phyloP scores from a whole-genome alignment of 306 rosid species.

The Acacia crassicarpa region DNA sequence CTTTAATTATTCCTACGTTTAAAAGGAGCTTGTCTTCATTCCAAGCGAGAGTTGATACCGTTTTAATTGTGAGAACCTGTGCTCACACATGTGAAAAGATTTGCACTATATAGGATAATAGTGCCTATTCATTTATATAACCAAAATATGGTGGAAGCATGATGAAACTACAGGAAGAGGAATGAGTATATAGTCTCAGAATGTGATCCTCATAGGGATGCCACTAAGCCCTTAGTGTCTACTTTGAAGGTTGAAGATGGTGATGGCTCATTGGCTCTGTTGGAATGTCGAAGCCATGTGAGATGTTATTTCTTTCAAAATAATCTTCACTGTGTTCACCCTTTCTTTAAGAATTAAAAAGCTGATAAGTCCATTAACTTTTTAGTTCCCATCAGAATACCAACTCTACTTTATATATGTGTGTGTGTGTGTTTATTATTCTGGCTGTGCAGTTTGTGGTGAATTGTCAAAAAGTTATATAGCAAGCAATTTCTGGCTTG shows the following conservation, averaged over 20 bases:
- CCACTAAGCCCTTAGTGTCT: constrained; percentile 45
- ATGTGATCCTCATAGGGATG: constrained; percentile 33
- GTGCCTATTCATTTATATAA: neutral
- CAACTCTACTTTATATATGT: neutral
- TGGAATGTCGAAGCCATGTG: constrained; percentile 62
- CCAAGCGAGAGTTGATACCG: neutral
- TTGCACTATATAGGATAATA: neutral
- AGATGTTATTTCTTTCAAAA: constrained; percentile 34
- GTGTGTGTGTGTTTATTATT: neutral
- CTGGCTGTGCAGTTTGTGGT: neutral
- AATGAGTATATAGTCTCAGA: constrained; percentile 26
- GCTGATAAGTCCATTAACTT: constrained; percentile 25
- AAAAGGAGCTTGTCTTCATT: neutral
- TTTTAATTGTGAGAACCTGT: neutral
- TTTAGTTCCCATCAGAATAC: constrained; percentile 34
- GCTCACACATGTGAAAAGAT: neutral
- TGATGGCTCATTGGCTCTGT: constrained; percentile 38
- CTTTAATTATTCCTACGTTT: neutral
- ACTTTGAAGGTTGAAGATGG: constrained; percentile 41
- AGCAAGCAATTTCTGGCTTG: constrained; percentile 11
- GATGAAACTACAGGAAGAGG: constrained; percentile 21
- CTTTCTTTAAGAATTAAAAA: constrained; percentile 31
- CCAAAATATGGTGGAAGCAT: constrained; percentile 35
- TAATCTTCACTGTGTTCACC: constrained; percentile 28
- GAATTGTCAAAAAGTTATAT: constrained; percentile 20